These are phyloP conservation scores for Dunaliella primolecta DNA, from an alignment of 139 green algal genomes.

Conservation along the genomic window DNA sequence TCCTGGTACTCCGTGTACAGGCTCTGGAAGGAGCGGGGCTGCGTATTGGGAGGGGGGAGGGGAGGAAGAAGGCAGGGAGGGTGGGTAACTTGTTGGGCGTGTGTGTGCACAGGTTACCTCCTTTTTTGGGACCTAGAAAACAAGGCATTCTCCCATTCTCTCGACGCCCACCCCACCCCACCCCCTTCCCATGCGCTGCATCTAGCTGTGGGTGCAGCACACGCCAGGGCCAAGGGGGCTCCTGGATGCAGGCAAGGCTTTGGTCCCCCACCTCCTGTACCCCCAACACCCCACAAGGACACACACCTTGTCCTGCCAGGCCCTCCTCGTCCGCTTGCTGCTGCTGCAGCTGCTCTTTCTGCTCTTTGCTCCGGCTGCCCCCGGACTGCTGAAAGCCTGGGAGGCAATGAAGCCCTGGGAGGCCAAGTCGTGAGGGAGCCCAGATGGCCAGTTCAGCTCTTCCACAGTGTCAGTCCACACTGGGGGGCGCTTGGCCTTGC, in stretches of 20 bases:
- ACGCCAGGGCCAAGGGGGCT: too few species aligned
- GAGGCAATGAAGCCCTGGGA: neutral
- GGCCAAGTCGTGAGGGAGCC: neutral
- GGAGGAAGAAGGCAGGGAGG: neutral
- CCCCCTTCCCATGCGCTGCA: too few species aligned
- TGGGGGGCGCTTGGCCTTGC: too few species aligned
- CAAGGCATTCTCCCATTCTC: too few species aligned
- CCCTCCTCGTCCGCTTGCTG: constrained; percentile 2
- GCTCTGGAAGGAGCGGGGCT: constrained; percentile 12
- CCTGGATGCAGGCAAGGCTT: too few species aligned
- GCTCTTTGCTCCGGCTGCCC: too few species aligned
- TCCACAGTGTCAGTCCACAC: neutral
- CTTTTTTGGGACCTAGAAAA: too few species aligned
- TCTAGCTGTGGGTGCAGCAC: too few species aligned
- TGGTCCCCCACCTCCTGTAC: too few species aligned
- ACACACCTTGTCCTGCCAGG: constrained; percentile 11
- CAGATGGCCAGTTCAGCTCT: neutral
- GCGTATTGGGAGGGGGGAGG: neutral
- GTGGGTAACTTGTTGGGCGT: neutral
- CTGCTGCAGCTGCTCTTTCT: constrained; percentile 6
- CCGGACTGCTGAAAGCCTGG: neutral
- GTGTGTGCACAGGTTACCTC: neutral
- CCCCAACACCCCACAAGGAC: neutral
- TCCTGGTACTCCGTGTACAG: neutral
- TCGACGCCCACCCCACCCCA: too few species aligned